Percentiles rank a stretch among this genome's conserved stretches.
These are phyloP conservation scores for Backusella mclennaniae DNA, from an alignment of 192 early-diverging fungal genomes.

Conservation along the genomic window DNA sequence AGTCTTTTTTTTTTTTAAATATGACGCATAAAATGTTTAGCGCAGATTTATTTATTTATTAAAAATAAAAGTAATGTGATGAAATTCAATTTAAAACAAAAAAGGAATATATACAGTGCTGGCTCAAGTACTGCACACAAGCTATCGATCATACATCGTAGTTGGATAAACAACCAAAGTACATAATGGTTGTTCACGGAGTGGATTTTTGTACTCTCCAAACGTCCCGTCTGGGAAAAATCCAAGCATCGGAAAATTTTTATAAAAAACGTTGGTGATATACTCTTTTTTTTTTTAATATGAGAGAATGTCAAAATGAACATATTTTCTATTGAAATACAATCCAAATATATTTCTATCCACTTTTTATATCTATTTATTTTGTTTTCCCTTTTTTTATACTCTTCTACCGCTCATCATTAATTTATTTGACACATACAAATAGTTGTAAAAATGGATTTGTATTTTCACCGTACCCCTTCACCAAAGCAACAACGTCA, in stretches of 20 bases:
- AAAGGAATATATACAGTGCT: background rate
- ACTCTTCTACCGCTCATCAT: background rate
- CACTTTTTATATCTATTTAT: background rate
- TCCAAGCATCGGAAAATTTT: background rate
- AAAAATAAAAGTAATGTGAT: background rate
- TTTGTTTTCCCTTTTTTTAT: background rate
- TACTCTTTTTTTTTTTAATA: background rate
- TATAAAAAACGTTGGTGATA: background rate
- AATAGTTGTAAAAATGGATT: background rate
- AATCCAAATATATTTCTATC: conserved; percentile 1
- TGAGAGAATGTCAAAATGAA: background rate
- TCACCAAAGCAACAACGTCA: conserved; percentile 7
- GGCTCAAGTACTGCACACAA: background rate
- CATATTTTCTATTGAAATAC: conserved; percentile 4
- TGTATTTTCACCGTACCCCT: background rate
- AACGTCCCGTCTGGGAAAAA: background rate
- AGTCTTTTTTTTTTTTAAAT: background rate
- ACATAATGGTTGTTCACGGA: no score
- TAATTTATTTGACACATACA: background rate
- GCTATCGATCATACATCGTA: no score
- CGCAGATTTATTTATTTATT: no score
- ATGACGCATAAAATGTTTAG: background rate
- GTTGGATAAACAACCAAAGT: no score
- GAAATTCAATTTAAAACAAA: background rate
- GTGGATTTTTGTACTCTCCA: no score